Evolutionary conservation across 2,329 filamentous ascomycete species (phyloP).

Genomic region (Talaromyces sp.): DNA sequence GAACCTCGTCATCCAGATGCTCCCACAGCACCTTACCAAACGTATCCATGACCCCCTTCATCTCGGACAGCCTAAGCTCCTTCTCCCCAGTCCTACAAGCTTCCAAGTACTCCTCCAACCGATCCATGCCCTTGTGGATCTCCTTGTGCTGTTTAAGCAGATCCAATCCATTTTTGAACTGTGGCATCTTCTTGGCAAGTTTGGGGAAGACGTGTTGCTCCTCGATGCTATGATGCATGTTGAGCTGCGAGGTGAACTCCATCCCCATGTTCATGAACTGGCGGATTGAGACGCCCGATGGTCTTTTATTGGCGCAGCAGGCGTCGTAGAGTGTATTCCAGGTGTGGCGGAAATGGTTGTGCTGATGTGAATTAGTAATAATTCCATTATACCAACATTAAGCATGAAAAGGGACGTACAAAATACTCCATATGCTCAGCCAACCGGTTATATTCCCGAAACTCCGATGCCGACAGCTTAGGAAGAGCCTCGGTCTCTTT

Average conservation of each 20-base stretch:
- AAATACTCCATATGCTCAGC: conserved; percentile 72
- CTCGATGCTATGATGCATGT: conserved; percentile 76
- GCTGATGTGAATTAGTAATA: conserved; percentile 44
- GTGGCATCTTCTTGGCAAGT: conserved; percentile 72
- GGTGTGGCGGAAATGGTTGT: conserved; percentile 68
- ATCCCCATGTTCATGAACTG: conserved; percentile 65
- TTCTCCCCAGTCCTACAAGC: conserved; percentile 60
- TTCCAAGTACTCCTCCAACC: conserved; percentile 61
- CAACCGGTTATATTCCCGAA: conserved; percentile 65
- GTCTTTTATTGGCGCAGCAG: conserved; percentile 56
- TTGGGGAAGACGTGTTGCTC: conserved; percentile 76
- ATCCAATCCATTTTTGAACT: conserved; percentile 63
- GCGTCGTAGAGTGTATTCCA: conserved; percentile 70
- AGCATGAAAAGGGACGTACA: conserved; percentile 36
- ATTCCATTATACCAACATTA: neutral
- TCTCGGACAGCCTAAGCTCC: conserved; percentile 51
- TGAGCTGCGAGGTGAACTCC: conserved; percentile 67
- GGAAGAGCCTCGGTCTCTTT: conserved; percentile 68
- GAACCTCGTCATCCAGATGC: conserved; percentile 82
- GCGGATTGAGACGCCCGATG: conserved; percentile 60
- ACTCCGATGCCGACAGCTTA: conserved; percentile 64
- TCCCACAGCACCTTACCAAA: conserved; percentile 77
- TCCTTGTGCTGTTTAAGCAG: conserved; percentile 69
- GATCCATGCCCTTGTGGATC: conserved; percentile 73
- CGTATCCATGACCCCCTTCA: conserved; percentile 68